Conservation (phyloP, 73 alveolate species). For the Blepharisma japonicum region DNA sequence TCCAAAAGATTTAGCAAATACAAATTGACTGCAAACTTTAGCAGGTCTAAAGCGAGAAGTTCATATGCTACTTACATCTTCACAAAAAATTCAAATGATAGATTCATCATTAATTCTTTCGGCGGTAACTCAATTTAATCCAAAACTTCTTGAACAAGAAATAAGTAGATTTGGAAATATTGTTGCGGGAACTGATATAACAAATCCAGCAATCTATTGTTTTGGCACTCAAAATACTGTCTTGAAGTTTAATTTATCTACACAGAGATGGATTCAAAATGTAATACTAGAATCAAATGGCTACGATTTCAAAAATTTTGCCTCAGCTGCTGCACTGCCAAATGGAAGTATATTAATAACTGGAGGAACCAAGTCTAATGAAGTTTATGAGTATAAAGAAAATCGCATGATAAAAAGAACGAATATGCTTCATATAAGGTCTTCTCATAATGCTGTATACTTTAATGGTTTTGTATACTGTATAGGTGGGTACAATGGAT, state of each 20-base stretch:
- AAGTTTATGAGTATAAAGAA: conserved; percentile 52
- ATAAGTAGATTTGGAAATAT: conserved; percentile 9
- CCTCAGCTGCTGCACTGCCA: conserved; percentile 70
- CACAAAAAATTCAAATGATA: neutral
- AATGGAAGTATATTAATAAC: conserved; percentile 67
- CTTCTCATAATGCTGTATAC: conserved; percentile 67
- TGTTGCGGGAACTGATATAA: conserved; percentile 3
- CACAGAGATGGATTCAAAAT: conserved; percentile 42
- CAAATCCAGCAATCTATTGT: conserved; percentile 47
- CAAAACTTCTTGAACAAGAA: conserved; percentile 29
- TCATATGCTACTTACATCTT: neutral
- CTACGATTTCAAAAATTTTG: conserved; percentile 49
- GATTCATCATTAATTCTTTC: neutral
- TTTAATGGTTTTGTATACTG: conserved; percentile 53
- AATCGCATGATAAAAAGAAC: conserved; percentile 43
- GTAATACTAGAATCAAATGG: conserved; percentile 29
- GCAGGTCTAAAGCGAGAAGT: conserved; percentile 28
- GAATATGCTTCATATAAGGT: conserved; percentile 56
- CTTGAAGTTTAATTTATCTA: conserved; percentile 44
- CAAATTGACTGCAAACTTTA: neutral
- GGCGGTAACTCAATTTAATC: neutral
- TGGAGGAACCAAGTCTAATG: conserved; percentile 71
- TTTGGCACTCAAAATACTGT: conserved; percentile 60
- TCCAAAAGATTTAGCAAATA: neutral
- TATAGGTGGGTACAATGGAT: conserved; percentile 77